These are phyloP conservation scores for Dryadomyces sulphureus DNA, from an alignment of 2,329 filamentous ascomycete genomes.

Conservation along the genomic window DNA sequence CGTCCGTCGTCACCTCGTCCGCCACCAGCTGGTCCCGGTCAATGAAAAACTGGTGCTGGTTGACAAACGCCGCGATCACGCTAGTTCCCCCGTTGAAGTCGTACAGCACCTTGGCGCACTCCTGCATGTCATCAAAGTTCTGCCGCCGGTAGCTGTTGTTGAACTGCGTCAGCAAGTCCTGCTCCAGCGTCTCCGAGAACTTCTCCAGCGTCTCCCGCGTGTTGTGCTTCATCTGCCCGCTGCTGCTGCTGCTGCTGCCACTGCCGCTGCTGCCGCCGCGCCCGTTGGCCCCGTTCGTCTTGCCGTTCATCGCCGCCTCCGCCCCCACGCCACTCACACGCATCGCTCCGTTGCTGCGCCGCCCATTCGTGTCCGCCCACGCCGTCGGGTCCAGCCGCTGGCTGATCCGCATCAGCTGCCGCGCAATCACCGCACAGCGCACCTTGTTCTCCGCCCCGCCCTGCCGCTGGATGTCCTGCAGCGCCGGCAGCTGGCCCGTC, in stretches of 20 bases:
- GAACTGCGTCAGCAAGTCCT: slow-evolving; percentile 89
- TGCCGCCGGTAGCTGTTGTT: slow-evolving; percentile 92
- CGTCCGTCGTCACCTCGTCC: slow-evolving; percentile 66
- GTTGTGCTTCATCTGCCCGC: slow-evolving; percentile 37
- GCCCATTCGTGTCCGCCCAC: slow-evolving; percentile 48
- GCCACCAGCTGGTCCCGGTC: slow-evolving; percentile 83
- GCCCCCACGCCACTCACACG: slow-evolving; percentile 17
- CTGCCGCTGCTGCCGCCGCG: slow-evolving; percentile 32
- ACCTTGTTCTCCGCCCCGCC: slow-evolving; percentile 86
- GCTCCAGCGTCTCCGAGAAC: slow-evolving; percentile 89
- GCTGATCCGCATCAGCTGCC: slow-evolving; percentile 88
- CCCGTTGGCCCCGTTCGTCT: slow-evolving; percentile 26
- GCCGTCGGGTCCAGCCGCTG: slow-evolving; percentile 70
- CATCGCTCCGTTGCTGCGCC: slow-evolving; percentile 33
- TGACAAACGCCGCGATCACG: slow-evolving; percentile 91
- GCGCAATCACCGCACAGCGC: slow-evolving; percentile 81
- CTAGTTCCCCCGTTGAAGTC: slow-evolving; percentile 95
- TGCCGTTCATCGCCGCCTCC: slow-evolving; percentile 30
- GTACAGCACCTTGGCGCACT: slow-evolving; percentile 83
- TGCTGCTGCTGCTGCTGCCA: slow-evolving; percentile 33
- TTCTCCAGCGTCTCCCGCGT: slow-evolving; percentile 89
- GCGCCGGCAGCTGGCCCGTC: slow-evolving; percentile 67
- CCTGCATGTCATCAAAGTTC: slow-evolving; percentile 96
- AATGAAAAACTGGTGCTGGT: slow-evolving; percentile 99
- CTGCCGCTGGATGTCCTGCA: slow-evolving; percentile 77